Evolutionary conservation across 768 basidiomycete genomes (phyloP).

Genomic region (Fistulinella prunicolor): DNA sequence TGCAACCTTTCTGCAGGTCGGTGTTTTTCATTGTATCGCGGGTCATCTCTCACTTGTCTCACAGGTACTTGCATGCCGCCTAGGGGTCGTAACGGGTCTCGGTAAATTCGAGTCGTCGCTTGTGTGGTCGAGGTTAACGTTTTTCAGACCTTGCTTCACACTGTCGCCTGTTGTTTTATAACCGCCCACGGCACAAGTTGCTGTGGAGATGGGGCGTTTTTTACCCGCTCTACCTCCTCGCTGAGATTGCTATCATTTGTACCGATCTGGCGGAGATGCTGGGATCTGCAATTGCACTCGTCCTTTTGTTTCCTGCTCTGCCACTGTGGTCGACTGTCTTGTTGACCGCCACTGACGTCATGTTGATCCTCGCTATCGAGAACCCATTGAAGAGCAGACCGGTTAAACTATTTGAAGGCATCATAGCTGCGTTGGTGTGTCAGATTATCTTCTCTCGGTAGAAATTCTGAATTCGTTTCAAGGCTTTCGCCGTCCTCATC

Average conservation of each 20-base stretch:
- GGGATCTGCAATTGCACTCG: conserved; percentile 77
- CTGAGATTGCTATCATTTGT: conserved; percentile 71
- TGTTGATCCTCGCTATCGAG: conserved; percentile 66
- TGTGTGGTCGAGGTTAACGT: conserved; percentile 7
- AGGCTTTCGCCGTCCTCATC: conserved; percentile 70
- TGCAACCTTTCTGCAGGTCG: conserved; percentile 77
- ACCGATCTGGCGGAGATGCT: conserved; percentile 83
- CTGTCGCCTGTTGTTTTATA: conserved; percentile 61
- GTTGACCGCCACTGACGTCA: conserved; percentile 64
- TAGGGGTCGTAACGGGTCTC: conserved; percentile 81
- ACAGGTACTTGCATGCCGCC: conserved; percentile 70
- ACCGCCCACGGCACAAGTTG: conserved; percentile 55
- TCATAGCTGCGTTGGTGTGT: conserved; percentile 61
- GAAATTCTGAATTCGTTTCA: neutral
- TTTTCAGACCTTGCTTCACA: conserved; percentile 57
- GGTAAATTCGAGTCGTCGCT: conserved; percentile 42
- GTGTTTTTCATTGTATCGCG: neutral
- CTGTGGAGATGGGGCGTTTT: conserved; percentile 57
- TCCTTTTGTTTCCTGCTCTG: conserved; percentile 66
- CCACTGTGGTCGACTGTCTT: conserved; percentile 71
- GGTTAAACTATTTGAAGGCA: conserved; percentile 62
- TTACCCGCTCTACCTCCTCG: conserved; percentile 61
- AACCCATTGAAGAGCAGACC: conserved; percentile 68
- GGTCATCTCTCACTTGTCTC: conserved; percentile 2
- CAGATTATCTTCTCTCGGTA: neutral